Base-by-base conservation (phyloP, 148 eudicot genomes). In the Fagopyrum homotropicum region DNA sequence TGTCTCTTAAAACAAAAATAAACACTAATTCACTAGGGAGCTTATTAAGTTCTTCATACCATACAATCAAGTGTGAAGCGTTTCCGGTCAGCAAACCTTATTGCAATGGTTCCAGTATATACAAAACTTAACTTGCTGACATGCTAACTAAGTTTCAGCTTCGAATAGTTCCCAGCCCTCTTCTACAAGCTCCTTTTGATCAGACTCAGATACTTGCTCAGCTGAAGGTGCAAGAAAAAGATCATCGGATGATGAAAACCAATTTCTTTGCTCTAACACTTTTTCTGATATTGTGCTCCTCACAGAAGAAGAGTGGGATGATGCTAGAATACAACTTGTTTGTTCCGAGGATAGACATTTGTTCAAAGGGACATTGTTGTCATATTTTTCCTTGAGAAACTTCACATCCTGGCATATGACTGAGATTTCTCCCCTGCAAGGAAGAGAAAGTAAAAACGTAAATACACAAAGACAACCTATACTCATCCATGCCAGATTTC, bases 351-450 rank as follows among this genome's bases (percentile, higher is more conserved):
- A 83, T 66, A 85, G 83, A 45, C 84, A 87, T 79, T 81, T 83
- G 75, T 88, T 79, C 19, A 84, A 82, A 55, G 89, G 83, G 50
- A 85, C 80, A 29, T 75, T 79, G 47, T 80, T 82, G 55, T 91
- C 90, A 69, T 89, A 86, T 35, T 84, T 89, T 79, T 88, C 91
- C 80, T 88, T 91, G 54, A 93, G 84, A 59, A 82, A 74, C 77
- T 81, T 88, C 52, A 91, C 88, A 72, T 91, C 94, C 76, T 91
- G 85, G 73, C 91, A 89, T 35, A 89, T 84, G 11, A 88, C 95
- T 64, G 93, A 84, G 1, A 91, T 85, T 84, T 93, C 98, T 74
- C 98, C 98, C 82, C 98, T 93, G 90, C 80, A 81, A 69, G 30
- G 49, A 26, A 17, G 49, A 59, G 22, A 8, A 26, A 15, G 4